A percentile compares a stretch with the other conserved stretches of the same genome.
These are phyloP conservation scores for Myriosclerotinia duriaeana DNA, from an alignment of 2,329 filamentous ascomycete species.

Conservation along the genomic window DNA sequence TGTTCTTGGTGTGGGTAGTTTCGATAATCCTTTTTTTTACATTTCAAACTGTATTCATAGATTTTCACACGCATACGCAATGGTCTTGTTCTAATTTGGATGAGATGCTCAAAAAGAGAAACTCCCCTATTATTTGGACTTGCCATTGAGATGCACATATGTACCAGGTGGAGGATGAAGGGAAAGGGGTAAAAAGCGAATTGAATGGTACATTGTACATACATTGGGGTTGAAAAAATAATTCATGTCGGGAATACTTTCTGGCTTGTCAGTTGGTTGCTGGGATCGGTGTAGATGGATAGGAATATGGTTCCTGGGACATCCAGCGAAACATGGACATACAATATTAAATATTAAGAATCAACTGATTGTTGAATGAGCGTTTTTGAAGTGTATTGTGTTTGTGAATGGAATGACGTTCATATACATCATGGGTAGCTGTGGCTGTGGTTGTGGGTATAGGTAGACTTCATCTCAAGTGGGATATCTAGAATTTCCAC, in stretches of 20 bases:
- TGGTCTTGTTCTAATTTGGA: conserved; percentile 6
- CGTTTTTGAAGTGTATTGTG: not conserved
- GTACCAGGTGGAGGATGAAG: not conserved
- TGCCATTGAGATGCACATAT: conserved; percentile 7
- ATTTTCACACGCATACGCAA: conserved; percentile 21
- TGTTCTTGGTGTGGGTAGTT: not conserved
- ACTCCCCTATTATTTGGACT: conserved; percentile 1
- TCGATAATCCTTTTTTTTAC: conserved; percentile 1
- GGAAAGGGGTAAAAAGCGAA: conserved; percentile 6
- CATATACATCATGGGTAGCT: too few species aligned
- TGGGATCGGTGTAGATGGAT: conserved; percentile 13
- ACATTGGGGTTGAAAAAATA: conserved; percentile 6
- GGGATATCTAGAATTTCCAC: too few species aligned
- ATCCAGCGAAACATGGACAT: conserved; percentile 14
- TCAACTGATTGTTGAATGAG: not conserved
- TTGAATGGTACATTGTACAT: conserved; percentile 15
- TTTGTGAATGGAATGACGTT: not conserved
- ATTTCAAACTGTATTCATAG: conserved; percentile 23
- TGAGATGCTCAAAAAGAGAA: conserved; percentile 17
- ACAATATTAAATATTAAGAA: conserved; percentile 15
- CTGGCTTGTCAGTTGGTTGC: conserved; percentile 17
- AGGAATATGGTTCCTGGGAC: conserved; percentile 9
- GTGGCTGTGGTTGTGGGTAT: too few species aligned
- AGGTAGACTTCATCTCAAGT: too few species aligned
- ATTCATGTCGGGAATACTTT: conserved; percentile 1